Evolutionary conservation across 1,284 basidiomycete genomes (phyloP), one percentile per base, ranked within the genome.

Genomic region (Boletus sp.): DNA sequence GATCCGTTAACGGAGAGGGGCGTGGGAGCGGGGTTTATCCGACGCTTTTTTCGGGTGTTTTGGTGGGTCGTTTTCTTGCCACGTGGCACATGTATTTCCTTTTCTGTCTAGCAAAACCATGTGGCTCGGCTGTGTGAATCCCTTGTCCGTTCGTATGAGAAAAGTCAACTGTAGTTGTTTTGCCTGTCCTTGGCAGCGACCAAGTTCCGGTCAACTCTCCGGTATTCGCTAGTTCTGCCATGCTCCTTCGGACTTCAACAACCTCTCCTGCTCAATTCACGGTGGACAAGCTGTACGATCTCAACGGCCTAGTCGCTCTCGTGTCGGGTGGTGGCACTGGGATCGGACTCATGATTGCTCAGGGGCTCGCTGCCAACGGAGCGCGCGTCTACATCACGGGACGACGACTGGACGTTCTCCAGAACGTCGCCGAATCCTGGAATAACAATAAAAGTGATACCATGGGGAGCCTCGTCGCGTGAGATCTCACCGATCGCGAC

Each of bases 341-440:
- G 2, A 91, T 91, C 51, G 82, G 84, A 39, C 66, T 83, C 51
- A 84, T 85, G 80, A 88, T 89, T 48, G 74, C 88, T 5, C 73
- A 77, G 46, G 87, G 84, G 4, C 73, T 93, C 13, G 86, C 87
- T 9, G 77, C 79, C 19, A 86, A 83, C 57, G 88, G 88, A 2
- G 88, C 89, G 13, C 86, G 82, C 54, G 89, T 92, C 13, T 93
- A 92, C 63, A 86, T 93, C 57, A 80, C 79, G 1, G 83, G 84
- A 9, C 72, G 88, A 40, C 74, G 87, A 41, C 64, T 74, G 38
- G 77, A 83, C 6, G 78, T 86, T 2, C 72, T 90, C 20, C 72
- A 84, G 57, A 78, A 73, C 50, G 71, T 76, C 22, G 70, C 75
- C 14, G 65, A 69, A 35, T 69, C 67, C 14, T 82, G 78, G 72